These are phyloP conservation scores for Neodidymelliopsis sp. DNA, from an alignment of 2,329 filamentous ascomycete species.

Conservation along the genomic window DNA sequence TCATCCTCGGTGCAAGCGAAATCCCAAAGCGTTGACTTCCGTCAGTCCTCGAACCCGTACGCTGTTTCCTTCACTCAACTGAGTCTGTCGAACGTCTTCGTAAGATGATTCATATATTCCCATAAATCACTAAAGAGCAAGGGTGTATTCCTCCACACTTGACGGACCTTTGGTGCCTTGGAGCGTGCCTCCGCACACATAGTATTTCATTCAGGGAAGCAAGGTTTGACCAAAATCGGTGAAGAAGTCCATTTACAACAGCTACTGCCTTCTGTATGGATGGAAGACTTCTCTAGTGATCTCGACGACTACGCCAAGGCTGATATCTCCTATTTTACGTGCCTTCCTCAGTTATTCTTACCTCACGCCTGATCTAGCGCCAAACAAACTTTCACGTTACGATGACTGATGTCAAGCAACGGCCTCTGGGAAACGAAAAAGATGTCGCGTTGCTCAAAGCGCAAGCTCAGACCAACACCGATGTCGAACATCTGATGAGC, in stretches of 20 bases:
- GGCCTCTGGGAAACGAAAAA: background rate
- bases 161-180: too few species aligned
- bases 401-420: background rate
- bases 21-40: background rate
- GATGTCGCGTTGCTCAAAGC: conserved; percentile 1
- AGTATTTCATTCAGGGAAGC: background rate
- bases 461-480: conserved; percentile 8
- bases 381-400: background rate
- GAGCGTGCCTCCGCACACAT: background rate
- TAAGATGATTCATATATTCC: background rate
- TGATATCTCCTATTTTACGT: too few species aligned
- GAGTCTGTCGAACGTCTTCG: background rate
- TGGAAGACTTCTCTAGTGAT: background rate
- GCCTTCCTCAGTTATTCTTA: too few species aligned
- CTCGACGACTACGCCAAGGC: too few species aligned
- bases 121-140: too few species aligned
- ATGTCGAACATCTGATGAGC: conserved; percentile 6
- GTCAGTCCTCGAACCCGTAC: background rate
- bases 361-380: background rate
- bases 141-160: background rate
- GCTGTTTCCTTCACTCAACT: background rate
- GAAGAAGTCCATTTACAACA: too few species aligned
- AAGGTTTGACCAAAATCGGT: background rate
- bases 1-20: background rate
- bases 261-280: too few species aligned